Evolutionary conservation across 2,329 filamentous ascomycete species (phyloP).

Genomic region (Helotiales sp.): DNA sequence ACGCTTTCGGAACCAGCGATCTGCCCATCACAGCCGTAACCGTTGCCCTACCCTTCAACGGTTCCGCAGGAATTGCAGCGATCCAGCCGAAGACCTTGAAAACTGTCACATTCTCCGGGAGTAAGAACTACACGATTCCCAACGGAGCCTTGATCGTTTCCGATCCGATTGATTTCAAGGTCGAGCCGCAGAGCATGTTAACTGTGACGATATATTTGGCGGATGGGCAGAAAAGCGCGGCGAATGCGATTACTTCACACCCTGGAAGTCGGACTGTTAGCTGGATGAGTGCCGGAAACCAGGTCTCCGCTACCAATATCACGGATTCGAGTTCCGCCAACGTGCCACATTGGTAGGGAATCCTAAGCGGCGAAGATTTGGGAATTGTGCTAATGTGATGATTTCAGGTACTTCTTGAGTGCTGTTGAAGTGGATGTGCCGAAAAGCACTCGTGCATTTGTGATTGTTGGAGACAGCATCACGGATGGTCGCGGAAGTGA

Average conservation of each 20-base stretch:
- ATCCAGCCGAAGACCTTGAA: slow-evolving; percentile 59
- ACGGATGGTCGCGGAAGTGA: slow-evolving; percentile 69
- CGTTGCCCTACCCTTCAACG: slow-evolving; percentile 59
- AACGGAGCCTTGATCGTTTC: slow-evolving; percentile 63
- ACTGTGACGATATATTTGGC: slow-evolving; percentile 63
- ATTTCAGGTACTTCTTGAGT: slow-evolving; percentile 61
- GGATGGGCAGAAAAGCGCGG: slow-evolving; percentile 54
- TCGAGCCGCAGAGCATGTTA: slow-evolving; percentile 57
- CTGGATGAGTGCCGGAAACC: slow-evolving; percentile 63
- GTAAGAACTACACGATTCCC: slow-evolving; percentile 56
- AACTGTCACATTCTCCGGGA: slow-evolving; percentile 63
- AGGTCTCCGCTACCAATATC: slow-evolving; percentile 55
- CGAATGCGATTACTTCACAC: slow-evolving; percentile 64
- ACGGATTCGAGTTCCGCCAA: slow-evolving; percentile 44
- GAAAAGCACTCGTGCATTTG: slow-evolving; percentile 49
- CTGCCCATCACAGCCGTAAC: slow-evolving; percentile 64
- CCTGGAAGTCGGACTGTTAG: slow-evolving; percentile 68
- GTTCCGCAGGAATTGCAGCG: slow-evolving; percentile 56
- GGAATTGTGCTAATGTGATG: not conserved
- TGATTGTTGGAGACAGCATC: slow-evolving; percentile 68
- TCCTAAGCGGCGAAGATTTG: not conserved
- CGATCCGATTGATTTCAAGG: slow-evolving; percentile 61
- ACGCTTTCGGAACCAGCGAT: slow-evolving; percentile 65
- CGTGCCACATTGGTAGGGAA: slow-evolving; percentile 46
- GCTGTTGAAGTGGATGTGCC: slow-evolving; percentile 62